Percentiles rank a stretch among this genome's conserved stretches.
Conservation (phyloP, 176 grass and related monocot genomes). For the Aechmea fasciata region DNA sequence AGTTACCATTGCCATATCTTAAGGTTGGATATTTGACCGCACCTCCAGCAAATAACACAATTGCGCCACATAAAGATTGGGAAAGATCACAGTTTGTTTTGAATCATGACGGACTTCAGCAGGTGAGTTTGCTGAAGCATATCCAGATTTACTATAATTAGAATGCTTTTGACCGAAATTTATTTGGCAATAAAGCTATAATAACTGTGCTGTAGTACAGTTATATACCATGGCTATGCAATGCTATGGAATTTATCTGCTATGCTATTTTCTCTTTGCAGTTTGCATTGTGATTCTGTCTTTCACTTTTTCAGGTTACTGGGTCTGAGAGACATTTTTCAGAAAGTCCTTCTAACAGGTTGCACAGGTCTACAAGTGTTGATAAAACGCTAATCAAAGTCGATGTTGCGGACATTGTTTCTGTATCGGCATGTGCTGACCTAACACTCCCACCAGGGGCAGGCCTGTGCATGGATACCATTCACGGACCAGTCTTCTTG, state of each 20-base stretch:
- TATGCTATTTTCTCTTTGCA: constrained; percentile 1
- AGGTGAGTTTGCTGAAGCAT: constrained; percentile 38
- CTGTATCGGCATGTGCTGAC: constrained; percentile 68
- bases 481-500: constrained; percentile 69
- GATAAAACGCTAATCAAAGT: constrained; percentile 57
- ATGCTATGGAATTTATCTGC: too few species aligned
- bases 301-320: constrained; percentile 37
- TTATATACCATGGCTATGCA: too few species aligned
- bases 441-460: constrained; percentile 81
- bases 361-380: constrained; percentile 26
- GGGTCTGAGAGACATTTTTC: constrained; percentile 41
- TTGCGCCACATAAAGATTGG: constrained; percentile 93
- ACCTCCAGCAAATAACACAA: constrained; percentile 49
- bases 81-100: constrained; percentile 77
- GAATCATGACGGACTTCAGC: constrained; percentile 86
- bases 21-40: constrained; percentile 92
- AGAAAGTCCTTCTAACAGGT: constrained; percentile 32
- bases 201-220: not conserved
- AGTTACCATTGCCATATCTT: constrained; percentile 94
- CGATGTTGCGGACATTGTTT: constrained; percentile 67
- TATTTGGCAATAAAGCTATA: not conserved
- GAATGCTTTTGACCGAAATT: not conserved
- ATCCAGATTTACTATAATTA: constrained; percentile 1
- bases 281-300: constrained; percentile 4
- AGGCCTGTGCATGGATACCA: constrained; percentile 77